Percentiles rank a stretch among this genome's conserved stretches.
These are phyloP conservation scores for Colletotrichum australisinense DNA, from an alignment of 2,329 filamentous ascomycete genomes.

Conservation along the genomic window DNA sequence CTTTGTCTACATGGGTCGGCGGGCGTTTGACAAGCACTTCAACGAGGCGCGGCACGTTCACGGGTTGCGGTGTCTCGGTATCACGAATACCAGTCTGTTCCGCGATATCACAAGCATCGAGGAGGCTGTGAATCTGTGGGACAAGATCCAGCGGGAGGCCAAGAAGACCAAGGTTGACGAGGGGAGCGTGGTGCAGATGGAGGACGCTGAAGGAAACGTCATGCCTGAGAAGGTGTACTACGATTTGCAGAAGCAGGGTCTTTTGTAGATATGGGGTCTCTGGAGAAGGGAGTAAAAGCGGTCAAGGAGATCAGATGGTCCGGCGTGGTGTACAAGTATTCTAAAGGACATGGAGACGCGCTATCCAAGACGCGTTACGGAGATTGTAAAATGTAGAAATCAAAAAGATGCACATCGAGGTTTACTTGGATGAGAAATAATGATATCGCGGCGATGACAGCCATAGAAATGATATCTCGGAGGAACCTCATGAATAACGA, in stretches of 20 bases:
- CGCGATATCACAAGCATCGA: conserved; percentile 93
- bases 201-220: conserved; percentile 95
- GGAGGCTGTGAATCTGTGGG: conserved; percentile 89
- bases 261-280: conserved; percentile 65
- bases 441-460: background rate
- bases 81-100: conserved; percentile 91
- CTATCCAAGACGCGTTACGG: background rate
- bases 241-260: conserved; percentile 91
- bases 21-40: conserved; percentile 98
- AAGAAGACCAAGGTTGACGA: conserved; percentile 81
- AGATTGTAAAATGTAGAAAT: background rate
- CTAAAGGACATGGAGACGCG: background rate
- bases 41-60: conserved; percentile 94
- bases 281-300: background rate
- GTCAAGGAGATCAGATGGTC: background rate
- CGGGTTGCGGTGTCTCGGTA: conserved; percentile 91
- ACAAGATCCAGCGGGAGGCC: conserved; percentile 89
- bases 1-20: conserved; percentile 97
- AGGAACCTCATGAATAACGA: background rate
- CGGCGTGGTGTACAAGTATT: conserved; percentile 4
- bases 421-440: background rate
- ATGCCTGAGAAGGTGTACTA: conserved; percentile 99
- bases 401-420: background rate
- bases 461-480: background rate
- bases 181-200: conserved; percentile 96